These are phyloP conservation scores for Linum lewisii DNA, from an alignment of 345 rosid species.

Conservation along the genomic window DNA sequence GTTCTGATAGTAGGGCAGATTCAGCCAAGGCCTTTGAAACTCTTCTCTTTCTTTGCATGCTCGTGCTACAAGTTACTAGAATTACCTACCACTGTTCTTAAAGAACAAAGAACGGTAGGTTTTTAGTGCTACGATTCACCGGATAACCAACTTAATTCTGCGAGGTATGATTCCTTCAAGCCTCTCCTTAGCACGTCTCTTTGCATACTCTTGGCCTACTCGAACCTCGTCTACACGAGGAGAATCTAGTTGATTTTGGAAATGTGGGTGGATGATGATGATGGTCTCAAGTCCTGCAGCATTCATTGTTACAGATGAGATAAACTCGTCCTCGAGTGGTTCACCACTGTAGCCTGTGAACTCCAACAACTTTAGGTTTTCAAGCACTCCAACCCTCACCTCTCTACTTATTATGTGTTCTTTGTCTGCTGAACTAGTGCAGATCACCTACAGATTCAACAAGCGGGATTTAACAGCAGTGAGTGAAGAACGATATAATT, in stretches of 20 bases:
- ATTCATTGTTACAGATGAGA: not conserved
- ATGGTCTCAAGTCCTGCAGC: not conserved
- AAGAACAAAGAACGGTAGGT: no score
- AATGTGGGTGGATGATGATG: not conserved
- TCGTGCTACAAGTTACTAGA: no score
- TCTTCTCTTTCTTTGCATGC: no score
- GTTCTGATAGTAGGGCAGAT: no score
- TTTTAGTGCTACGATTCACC: no score
- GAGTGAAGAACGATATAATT: no score
- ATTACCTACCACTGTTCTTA: no score
- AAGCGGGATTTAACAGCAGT: not conserved
- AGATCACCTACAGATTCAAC: not conserved
- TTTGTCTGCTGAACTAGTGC: not conserved
- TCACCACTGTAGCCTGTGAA: not conserved
- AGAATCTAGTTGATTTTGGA: no score
- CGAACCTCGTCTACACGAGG: not conserved
- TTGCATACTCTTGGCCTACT: not conserved
- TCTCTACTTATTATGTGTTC: not conserved
- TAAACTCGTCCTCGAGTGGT: not conserved
- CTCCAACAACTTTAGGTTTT: not conserved
- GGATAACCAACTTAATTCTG: not conserved
- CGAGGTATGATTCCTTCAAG: not conserved
- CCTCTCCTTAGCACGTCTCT: not conserved
- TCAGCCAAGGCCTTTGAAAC: no score
- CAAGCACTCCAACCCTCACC: not conserved